These are phyloP conservation scores for Aspergillus calidoustus DNA, from an alignment of 2,329 filamentous ascomycete genomes.

Conservation along the genomic window DNA sequence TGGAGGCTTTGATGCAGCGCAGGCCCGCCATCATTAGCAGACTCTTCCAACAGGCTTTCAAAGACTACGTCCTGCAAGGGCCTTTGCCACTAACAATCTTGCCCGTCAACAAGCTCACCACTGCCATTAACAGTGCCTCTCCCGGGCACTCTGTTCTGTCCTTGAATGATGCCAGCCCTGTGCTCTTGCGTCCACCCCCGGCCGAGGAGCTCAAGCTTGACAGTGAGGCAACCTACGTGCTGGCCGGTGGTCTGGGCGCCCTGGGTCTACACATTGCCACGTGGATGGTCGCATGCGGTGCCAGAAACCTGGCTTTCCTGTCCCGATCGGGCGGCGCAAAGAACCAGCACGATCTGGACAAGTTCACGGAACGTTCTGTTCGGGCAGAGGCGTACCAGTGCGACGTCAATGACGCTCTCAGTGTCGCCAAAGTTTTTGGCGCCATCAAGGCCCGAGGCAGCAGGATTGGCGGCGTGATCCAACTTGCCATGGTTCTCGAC, in stretches of 20 bases:
- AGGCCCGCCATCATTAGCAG: no score
- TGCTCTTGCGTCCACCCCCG: neutral
- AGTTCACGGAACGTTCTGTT: no score
- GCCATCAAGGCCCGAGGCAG: no score
- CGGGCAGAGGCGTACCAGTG: slow-evolving; percentile 21
- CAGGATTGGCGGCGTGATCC: slow-evolving; percentile 20
- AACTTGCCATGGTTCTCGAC: slow-evolving; percentile 28
- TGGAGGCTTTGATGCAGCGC: no score
- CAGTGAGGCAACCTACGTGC: slow-evolving; percentile 21
- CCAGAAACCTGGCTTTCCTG: slow-evolving; percentile 30
- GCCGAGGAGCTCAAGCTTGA: neutral
- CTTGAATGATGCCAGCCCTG: neutral
- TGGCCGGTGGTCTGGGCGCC: slow-evolving; percentile 30
- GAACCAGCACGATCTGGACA: slow-evolving; percentile 12
- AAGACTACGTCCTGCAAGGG: no score
- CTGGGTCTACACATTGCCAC: slow-evolving; percentile 28
- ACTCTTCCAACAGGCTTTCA: no score
- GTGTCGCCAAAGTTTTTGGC: no score
- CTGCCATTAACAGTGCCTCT: no score
- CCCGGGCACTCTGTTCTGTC: no score
- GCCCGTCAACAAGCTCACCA: no score
- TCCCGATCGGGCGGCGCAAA: slow-evolving; percentile 24
- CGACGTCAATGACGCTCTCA: slow-evolving; percentile 17
- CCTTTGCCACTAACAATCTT: no score
- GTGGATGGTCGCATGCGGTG: slow-evolving; percentile 24